Base-by-base conservation (phyloP, 2,329 filamentous ascomycete genomes). In the Ceratocystis colombiana region DNA sequence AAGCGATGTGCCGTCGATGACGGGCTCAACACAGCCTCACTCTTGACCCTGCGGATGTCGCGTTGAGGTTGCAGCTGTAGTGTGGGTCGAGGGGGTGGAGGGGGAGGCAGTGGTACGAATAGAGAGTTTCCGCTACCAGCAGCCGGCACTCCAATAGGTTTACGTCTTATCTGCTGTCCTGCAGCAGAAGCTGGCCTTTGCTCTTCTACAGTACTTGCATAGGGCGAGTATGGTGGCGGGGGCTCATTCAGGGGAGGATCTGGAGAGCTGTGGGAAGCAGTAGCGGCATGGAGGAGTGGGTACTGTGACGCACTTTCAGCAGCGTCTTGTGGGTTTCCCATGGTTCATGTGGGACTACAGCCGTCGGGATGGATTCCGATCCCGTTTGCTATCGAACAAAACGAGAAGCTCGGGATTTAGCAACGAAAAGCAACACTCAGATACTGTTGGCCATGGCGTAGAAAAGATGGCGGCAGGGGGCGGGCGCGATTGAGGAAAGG, bases 41-140 rank as follows among this genome's bases (percentile, higher is more conserved):
- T 68, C 48, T 65, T 68, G 17, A 65, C 66, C 41, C 64, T 68
- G 10, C 66, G 63, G 20, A 68, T 46, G 20, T 59, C 44, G 10
- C 50, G 53, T 10, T 59, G 65, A 6, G 30, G 20, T 20, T 12
- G 30, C 48, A 44, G 20, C 6, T 46, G n/a, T 12, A 17, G 22
- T 17, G 28, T 30, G 17, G 41, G 48, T 6, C 22, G 37, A 33
- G 15, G 20, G 28, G 57, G 17, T 17, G 46, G 65, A 28, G 44
- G 44, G 3, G 65, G 59, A 17, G 50, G 45, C 20, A 46, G 61
- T 46, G 59, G 61, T 6, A 33, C 15, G 12, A 10, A 33, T 25
- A 33, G 4, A 30, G 30, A 61, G 17, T 17, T 59, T 33, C 17
- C 37, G 30, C 57, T 46, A n/a, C 22, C 3, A 20, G 8, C 5